Evolutionary conservation across 768 basidiomycete species (phyloP), one percentile per base, ranked within the genome.

Genomic region (Calocera cornea): DNA sequence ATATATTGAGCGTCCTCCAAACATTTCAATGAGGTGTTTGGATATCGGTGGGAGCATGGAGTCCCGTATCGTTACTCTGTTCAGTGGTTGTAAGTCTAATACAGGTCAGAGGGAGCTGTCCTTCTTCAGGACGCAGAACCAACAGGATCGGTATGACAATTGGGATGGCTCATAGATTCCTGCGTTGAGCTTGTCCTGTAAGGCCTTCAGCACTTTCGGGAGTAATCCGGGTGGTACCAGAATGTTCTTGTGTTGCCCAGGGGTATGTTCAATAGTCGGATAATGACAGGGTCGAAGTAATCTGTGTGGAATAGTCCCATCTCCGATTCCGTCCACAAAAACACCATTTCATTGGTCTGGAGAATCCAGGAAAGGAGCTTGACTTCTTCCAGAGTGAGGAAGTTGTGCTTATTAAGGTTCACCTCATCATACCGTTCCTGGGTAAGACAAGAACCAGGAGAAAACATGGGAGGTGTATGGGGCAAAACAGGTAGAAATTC

Each of bases 151-250:
- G 34, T 83, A 83, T 0, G 79, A 79, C 0, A 74, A 75, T 36
- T 79, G 74, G 0, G 76, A 79, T 0, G 73, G 76, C 69, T 83
- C 77, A 65, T 80, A 81, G 0, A 80, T 75, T 0, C 81, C 78
- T 0, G 78, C 71, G 0, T 68, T 73, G 10, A 81, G 74, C 67
- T 82, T 82, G 0, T 70, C 66, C n/a, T 75, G 72, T 7, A 81
- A 72, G 0, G 80, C 63, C 2, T 71, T 41, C 22, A 70, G 68
- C 16, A 81, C 74, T 65, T 79, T 68, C 10, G 78, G 66, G 34
- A 71, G 24, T 1, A 75, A 54, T 0, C 74, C 75, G 19, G 71
- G 72, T 11, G 74, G 75, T 5, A 78, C 77, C 0, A 74, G 77
- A 7, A 74, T 74, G 34, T 77, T 75, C 1, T 67, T 31, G 1